These are phyloP conservation scores for Phytophthora boehmeriae DNA, from an alignment of 352 stramenopile genomes.

Conservation along the genomic window DNA sequence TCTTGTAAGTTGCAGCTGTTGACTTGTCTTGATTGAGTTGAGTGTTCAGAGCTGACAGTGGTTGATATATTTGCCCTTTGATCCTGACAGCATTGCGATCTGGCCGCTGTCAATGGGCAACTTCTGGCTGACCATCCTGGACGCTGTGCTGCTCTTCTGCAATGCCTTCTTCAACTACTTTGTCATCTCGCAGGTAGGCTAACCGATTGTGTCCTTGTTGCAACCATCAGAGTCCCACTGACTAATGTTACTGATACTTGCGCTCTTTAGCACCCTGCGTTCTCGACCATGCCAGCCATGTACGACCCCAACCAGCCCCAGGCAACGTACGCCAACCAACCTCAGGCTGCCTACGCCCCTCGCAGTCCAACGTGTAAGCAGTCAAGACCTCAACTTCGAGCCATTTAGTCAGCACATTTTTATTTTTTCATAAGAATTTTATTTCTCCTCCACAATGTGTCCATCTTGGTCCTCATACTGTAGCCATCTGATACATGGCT, in stretches of 20 bases:
- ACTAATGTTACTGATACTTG: background rate
- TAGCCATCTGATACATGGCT: no score
- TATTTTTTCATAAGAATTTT: slow-evolving; percentile 20
- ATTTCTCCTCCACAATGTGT: background rate
- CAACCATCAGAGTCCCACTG: background rate
- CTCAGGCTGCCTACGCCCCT: slow-evolving; percentile 26
- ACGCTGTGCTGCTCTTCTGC: slow-evolving; percentile 87
- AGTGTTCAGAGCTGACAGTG: background rate
- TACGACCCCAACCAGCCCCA: slow-evolving; percentile 32
- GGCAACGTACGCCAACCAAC: slow-evolving; percentile 26
- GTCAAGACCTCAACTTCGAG: background rate
- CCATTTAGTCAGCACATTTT: slow-evolving; percentile 12
- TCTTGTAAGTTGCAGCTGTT: slow-evolving; percentile 68
- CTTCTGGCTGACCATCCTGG: slow-evolving; percentile 89
- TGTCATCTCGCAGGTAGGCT: slow-evolving; percentile 71
- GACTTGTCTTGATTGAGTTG: slow-evolving; percentile 2
- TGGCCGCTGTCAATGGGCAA: slow-evolving; percentile 91
- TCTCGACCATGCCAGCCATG: slow-evolving; percentile 49
- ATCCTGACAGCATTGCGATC: slow-evolving; percentile 77
- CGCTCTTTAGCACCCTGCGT: slow-evolving; percentile 44
- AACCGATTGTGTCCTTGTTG: background rate
- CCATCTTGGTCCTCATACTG: slow-evolving; percentile 2
- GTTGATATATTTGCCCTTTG: slow-evolving; percentile 63
- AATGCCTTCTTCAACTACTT: slow-evolving; percentile 93
- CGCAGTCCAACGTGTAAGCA: slow-evolving; percentile 35